Percentiles rank a stretch among this genome's conserved stretches.
phyloP scores from a whole-genome alignment of 169 alveolate genomes.

The Plasmodium billcollinsi region DNA sequence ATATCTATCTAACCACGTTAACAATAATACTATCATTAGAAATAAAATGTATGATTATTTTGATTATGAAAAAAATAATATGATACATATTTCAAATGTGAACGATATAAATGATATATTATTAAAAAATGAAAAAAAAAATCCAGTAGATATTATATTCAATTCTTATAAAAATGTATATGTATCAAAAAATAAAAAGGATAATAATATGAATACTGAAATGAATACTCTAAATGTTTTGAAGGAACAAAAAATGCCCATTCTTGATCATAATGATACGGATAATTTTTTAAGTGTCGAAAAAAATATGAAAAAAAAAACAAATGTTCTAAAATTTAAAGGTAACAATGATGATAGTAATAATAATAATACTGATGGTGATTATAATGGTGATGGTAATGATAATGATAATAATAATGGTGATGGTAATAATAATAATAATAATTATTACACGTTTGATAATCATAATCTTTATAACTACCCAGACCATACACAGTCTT shows the following conservation, averaged over 20 bases:
- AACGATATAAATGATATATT: constrained; percentile 8
- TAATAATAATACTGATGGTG: neutral
- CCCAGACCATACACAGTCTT: too few species aligned
- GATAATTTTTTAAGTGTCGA: constrained; percentile 4
- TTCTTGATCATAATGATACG: constrained; percentile 42
- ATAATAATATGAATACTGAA: constrained; percentile 22
- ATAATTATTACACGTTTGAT: too few species aligned
- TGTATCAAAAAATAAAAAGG: constrained; percentile 11
- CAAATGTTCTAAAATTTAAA: neutral
- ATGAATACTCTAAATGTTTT: constrained; percentile 28
- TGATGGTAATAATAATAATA: neutral
- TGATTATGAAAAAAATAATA: constrained; percentile 43
- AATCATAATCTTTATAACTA: too few species aligned
- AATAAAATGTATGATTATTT: constrained; percentile 63
- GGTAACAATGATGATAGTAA: neutral
- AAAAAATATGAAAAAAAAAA: neutral
- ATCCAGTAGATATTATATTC: constrained; percentile 5
- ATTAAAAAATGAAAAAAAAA: neutral
- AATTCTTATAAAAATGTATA: constrained; percentile 37
- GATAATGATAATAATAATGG: neutral
- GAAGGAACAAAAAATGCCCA: constrained; percentile 38
- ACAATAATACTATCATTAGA: constrained; percentile 10
- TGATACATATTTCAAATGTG: constrained; percentile 15
- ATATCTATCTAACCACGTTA: neutral
- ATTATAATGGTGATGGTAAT: neutral